phyloP scores from a whole-genome alignment of 305 asterid genomes.

The Fraxinus baroniana region DNA sequence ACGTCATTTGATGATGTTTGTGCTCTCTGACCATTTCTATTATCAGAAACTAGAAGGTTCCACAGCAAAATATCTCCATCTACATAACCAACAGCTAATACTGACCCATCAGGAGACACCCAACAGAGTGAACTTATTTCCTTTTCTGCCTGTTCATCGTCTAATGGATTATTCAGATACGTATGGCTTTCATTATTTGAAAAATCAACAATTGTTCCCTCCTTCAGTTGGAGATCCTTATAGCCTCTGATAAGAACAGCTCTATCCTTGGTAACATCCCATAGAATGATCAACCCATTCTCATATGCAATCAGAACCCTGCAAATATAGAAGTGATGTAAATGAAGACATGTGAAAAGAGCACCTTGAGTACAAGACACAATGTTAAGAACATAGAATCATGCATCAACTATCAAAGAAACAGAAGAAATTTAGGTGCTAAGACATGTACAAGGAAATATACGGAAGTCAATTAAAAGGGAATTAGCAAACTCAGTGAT shows the following conservation, averaged over 20 bases:
- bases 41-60: conserved; percentile 62
- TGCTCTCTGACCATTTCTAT: conserved; percentile 41
- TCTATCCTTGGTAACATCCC: conserved; percentile 89
- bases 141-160: conserved; percentile 63
- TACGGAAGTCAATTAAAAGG: not conserved
- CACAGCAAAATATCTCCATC: conserved; percentile 95
- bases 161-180: conserved; percentile 38
- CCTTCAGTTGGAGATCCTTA: conserved; percentile 63
- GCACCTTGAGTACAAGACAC: not conserved
- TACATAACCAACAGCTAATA: conserved; percentile 92
- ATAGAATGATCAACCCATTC: conserved; percentile 79
- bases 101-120: conserved; percentile 86
- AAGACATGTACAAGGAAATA: not conserved
- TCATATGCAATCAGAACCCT: conserved; percentile 92
- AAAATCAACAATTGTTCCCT: conserved; percentile 47
- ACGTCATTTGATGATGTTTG: conserved; percentile 48
- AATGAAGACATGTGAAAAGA: conserved; percentile 2
- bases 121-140: conserved; percentile 97
- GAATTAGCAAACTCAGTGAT: not conserved
- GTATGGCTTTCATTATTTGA: conserved; percentile 46
- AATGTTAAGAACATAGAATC: conserved; percentile 4
- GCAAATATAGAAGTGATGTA: conserved; percentile 26
- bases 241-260: conserved; percentile 66
- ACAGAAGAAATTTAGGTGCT: not conserved
- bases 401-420: not conserved